These are phyloP conservation scores for Zarea fungicola DNA, from an alignment of 2,329 filamentous ascomycete species.

Conservation along the genomic window DNA sequence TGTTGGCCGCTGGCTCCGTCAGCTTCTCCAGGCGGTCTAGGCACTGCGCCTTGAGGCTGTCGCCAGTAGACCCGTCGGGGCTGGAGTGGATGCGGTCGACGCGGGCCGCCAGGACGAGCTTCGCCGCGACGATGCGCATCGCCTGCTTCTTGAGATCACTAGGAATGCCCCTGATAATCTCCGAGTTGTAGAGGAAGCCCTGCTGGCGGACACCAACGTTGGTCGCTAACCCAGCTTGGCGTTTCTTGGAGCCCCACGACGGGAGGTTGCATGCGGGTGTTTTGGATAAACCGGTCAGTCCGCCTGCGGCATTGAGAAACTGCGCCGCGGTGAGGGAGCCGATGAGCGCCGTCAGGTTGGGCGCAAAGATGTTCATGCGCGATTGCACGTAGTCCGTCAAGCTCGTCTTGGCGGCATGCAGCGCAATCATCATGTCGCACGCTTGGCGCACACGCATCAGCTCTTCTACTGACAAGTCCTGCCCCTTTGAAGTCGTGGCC, in stretches of 20 bases:
- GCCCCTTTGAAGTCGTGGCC: constrained; percentile 82
- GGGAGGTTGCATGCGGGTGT: constrained; percentile 90
- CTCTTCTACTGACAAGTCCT: constrained; percentile 69
- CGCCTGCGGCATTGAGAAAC: constrained; percentile 90
- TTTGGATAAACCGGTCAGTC: constrained; percentile 81
- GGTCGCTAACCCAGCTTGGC: constrained; percentile 79
- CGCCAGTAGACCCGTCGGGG: constrained; percentile 75
- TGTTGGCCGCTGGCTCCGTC: constrained; percentile 85
- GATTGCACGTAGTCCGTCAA: constrained; percentile 94
- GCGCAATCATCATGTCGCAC: constrained; percentile 80
- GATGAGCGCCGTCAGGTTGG: constrained; percentile 85
- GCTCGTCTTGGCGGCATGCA: constrained; percentile 80
- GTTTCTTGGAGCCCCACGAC: constrained; percentile 85
- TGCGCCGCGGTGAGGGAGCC: constrained; percentile 92
- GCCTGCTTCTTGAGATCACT: constrained; percentile 87
- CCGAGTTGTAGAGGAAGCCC: constrained; percentile 88
- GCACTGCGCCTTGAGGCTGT: constrained; percentile 76
- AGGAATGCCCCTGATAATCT: constrained; percentile 79
- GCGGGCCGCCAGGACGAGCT: constrained; percentile 87
- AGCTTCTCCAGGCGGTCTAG: constrained; percentile 86
- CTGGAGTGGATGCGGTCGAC: constrained; percentile 81
- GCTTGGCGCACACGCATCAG: constrained; percentile 68
- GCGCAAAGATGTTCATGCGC: constrained; percentile 92
- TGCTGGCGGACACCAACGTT: constrained; percentile 89
- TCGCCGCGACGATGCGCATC: constrained; percentile 89